phyloP scores from a whole-genome alignment of 768 basidiomycete genomes.

The Symmetrospora coprosmae region DNA sequence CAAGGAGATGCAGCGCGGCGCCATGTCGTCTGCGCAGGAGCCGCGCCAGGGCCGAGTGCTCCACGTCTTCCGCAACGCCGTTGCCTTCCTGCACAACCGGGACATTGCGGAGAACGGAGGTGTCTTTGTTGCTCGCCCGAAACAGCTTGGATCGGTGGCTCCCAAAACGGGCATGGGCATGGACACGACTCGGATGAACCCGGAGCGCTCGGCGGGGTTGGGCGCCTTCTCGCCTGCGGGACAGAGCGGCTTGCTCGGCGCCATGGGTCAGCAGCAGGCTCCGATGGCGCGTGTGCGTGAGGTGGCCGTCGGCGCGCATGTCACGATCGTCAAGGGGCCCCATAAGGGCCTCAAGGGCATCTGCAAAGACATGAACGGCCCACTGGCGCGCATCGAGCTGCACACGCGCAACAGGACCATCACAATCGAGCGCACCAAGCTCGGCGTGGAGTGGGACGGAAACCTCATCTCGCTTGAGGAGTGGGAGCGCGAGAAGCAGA shows the following conservation, averaged over 20 bases:
- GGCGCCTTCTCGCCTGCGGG: slow-evolving; percentile 51
- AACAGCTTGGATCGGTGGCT: slow-evolving; percentile 65
- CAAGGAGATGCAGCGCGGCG: slow-evolving; percentile 80
- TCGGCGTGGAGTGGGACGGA: neutral
- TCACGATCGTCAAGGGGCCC: slow-evolving; percentile 69
- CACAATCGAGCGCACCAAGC: slow-evolving; percentile 42
- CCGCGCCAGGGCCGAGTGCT: slow-evolving; percentile 74
- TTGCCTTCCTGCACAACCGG: slow-evolving; percentile 84
- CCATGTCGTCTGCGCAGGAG: slow-evolving; percentile 41
- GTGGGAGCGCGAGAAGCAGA: slow-evolving; percentile 1
- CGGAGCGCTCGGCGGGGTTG: slow-evolving; percentile 51
- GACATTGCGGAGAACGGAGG: slow-evolving; percentile 82
- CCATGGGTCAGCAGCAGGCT: slow-evolving; percentile 3
- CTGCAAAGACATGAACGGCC: slow-evolving; percentile 88
- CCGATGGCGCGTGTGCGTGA: slow-evolving; percentile 22
- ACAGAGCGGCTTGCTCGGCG: neutral
- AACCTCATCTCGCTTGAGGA: neutral
- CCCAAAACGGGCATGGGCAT: slow-evolving; percentile 57
- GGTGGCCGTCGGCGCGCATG: slow-evolving; percentile 46
- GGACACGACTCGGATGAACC: slow-evolving; percentile 67
- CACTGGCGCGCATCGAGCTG: slow-evolving; percentile 76
- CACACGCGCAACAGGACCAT: slow-evolving; percentile 75
- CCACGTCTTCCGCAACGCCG: slow-evolving; percentile 86
- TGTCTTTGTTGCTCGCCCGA: slow-evolving; percentile 79
- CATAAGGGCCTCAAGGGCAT: slow-evolving; percentile 81